Evolutionary conservation across 2,329 filamentous ascomycete genomes (phyloP), one percentile per base, ranked within the genome.

Genomic region (Aspergillus pseudoterreus): DNA sequence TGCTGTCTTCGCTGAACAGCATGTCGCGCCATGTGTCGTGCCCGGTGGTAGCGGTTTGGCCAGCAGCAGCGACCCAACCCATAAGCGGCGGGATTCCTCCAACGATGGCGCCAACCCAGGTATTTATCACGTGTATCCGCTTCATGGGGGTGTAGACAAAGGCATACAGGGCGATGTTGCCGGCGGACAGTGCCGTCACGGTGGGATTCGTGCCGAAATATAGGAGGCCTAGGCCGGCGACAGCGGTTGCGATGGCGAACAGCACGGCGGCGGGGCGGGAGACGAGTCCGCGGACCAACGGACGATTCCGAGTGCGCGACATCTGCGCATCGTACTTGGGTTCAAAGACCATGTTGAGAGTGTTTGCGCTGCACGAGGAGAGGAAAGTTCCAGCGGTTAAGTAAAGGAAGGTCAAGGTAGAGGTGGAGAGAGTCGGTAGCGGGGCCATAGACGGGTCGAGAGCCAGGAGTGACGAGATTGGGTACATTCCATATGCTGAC

Each of bases 301-400:
- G 94, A 4, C 94, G 77, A 62, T 96, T 96, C 24, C 90, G 82
- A 2, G 94, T 99, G n/a, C 94, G 84, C 33, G 82, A 85, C 94
- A 99, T 99, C 63, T 88, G 84, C 43, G 91, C 90, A 70, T 99
- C 94, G 66, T 92, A 92, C 53, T 85, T 80, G 9, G 86, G 88
- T 72, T 99, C 94, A 72, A 96, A 91, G 52, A 96, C 84, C 94
- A 99, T 99, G 72, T 99, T 99, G 59, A 97, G 79, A 1, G 94
- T 84, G 69, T 99, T 99, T 41, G 94, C 94, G 53, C 88, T 90
- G 41, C 92, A 90, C n/a, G 84, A 88, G 69, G 90, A 94, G 17
- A 96, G 80, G 4, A 92, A 85, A 0, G 94, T 97, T 53, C 94
- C 92, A 4, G 84, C 84, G 0, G 92, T 96, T 47, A 99, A 84